These are phyloP conservation scores for Penicillium palitans DNA, from an alignment of 2,329 filamentous ascomycete species.

Conservation along the genomic window DNA sequence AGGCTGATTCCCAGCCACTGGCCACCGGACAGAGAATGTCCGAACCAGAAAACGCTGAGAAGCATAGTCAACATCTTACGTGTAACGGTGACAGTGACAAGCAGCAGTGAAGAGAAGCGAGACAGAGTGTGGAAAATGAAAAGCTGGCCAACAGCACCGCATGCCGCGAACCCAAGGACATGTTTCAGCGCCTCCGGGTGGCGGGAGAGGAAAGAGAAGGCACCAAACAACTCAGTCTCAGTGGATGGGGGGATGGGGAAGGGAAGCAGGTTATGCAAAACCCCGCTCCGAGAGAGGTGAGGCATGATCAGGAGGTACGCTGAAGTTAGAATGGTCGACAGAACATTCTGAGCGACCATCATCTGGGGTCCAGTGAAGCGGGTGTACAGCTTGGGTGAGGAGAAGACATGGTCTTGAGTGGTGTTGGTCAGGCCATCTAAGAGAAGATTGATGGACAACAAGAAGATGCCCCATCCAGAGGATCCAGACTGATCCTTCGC, in stretches of 20 bases:
- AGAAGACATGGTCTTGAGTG: conserved; percentile 93
- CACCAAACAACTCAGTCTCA: conserved; percentile 76
- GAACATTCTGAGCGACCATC: conserved; percentile 97
- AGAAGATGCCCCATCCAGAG: conserved; percentile 70
- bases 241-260: conserved; percentile 57
- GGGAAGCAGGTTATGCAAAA: conserved; percentile 67
- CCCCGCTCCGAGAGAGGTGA: conserved; percentile 68
- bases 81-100: conserved; percentile 96
- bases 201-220: conserved; percentile 74
- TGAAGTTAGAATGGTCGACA: conserved; percentile 75
- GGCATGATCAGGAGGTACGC: conserved; percentile 76
- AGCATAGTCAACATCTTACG: conserved; percentile 99
- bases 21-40: conserved; percentile 79
- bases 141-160: conserved; percentile 89
- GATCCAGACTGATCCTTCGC: conserved; percentile 58
- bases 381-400: conserved; percentile 61
- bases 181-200: conserved; percentile 84
- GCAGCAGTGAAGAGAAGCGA: conserved; percentile 84
- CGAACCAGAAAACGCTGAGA: conserved; percentile 90
- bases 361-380: conserved; percentile 92
- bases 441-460: conserved; percentile 85
- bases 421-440: conserved; percentile 96
- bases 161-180: conserved; percentile 84
- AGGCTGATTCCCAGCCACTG: conserved; percentile 91
- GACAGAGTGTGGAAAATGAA: conserved; percentile 97